Evolutionary conservation across 1,284 basidiomycete genomes (phyloP), one percentile per base, ranked within the genome.

Genomic region (Tilletia indica): DNA sequence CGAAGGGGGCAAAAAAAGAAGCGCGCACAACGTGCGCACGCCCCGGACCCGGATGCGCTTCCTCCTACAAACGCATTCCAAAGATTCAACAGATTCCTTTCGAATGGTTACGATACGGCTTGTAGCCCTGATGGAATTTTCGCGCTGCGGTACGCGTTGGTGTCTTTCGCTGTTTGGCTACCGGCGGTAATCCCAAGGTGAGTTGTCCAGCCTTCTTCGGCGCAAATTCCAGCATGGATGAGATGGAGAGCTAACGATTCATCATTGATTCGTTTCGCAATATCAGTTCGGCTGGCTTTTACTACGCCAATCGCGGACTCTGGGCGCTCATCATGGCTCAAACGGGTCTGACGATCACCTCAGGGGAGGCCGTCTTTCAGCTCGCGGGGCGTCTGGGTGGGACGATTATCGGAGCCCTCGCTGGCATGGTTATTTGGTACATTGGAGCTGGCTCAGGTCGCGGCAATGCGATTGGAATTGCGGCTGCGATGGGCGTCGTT

Each of bases 321-420:
- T 87, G 89, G 89, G 89, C 89, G 2, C 81, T 90, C 70, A 90
- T 90, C 80, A 91, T 90, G 89, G 87, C 89, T 0, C 90, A 91
- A 77, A 89, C 88, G 0, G 89, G 89, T 0, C 76, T 91, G 67
- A 89, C 88, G 56, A 86, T 90, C 11, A 89, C 88, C 72, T 16
- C 21, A 3, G 72, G 72, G 12, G 72, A 72, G 34, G 16, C 38
- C 9, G 12, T 75, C 66, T 73, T 85, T 76, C 86, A 86, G 69
- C 87, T 89, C 71, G 73, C 88, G 21, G 78, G 86, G 2, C 87
- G 89, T 66, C 77, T 89, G 25, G 74, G 82, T 0, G 89, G 89
- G 0, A 88, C 88, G 0, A 70, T 85, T 14, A 54, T 85, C 6
- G 88, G 88, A 4, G 81, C 86, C 5, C 77, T 86, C 0, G 25